Percentiles rank a stretch among this genome's conserved stretches.
Evolutionary conservation across 169 alveolate genomes (phyloP).

Genomic region (Plasmodium coatneyi): DNA sequence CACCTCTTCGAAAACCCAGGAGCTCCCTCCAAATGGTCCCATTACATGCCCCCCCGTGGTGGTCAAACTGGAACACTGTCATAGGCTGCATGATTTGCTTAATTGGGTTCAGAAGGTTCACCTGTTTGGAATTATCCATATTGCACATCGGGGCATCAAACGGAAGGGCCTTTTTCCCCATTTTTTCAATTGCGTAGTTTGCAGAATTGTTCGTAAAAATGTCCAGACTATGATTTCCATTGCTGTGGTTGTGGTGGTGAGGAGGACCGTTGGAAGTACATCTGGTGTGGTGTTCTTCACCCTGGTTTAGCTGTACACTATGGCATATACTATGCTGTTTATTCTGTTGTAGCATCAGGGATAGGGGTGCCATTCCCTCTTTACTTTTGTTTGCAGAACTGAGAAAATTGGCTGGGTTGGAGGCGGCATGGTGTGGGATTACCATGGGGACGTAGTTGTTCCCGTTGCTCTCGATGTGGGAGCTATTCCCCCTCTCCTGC

Average conservation of each 20-base stretch:
- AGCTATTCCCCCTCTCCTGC: not conserved
- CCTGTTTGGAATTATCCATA: conserved; percentile 1
- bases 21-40: not conserved
- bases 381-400: not conserved
- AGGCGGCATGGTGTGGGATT: not conserved
- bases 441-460: not conserved
- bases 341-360: not conserved
- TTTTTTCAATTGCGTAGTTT: not conserved
- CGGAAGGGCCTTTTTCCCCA: not conserved
- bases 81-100: not conserved
- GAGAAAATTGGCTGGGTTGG: not conserved
- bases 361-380: not conserved
- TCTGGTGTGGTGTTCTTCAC: not conserved
- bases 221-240: not conserved
- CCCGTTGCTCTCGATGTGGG: not conserved
- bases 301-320: not conserved
- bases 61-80: not conserved
- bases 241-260: not conserved
- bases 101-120: not conserved
- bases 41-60: not conserved
- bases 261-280: not conserved
- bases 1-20: not conserved
- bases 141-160: not conserved
- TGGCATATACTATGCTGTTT: not conserved
- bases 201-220: not conserved